These are phyloP conservation scores for Ceratobasidium sp. DNA, from an alignment of 1,284 basidiomycete species.

Conservation along the genomic window DNA sequence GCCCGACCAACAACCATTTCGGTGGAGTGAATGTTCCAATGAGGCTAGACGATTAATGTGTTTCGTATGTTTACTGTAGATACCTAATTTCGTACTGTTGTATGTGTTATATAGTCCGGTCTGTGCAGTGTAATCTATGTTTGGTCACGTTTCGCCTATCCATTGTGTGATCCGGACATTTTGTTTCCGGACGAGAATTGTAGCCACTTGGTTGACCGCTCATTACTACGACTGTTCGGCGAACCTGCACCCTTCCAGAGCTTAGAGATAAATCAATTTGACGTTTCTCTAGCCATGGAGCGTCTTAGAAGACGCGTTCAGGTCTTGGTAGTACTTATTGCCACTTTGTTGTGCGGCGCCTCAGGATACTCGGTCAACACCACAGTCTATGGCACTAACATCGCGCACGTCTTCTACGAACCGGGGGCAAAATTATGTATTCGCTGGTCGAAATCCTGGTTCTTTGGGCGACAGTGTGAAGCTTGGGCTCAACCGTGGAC, in stretches of 20 bases:
- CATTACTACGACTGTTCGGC: too few relatives aligned
- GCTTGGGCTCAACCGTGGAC: constrained; percentile 1
- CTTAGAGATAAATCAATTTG: too few relatives aligned
- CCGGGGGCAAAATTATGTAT: neutral
- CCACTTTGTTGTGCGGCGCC: neutral
- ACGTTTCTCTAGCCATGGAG: neutral
- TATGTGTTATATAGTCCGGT: too few relatives aligned
- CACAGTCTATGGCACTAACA: constrained; percentile 21
- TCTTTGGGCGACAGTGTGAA: constrained; percentile 14
- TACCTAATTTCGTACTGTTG: neutral
- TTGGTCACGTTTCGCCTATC: too few relatives aligned
- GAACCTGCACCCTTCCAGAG: too few relatives aligned
- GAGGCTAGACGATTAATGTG: neutral
- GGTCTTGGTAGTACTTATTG: neutral
- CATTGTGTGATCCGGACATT: too few relatives aligned
- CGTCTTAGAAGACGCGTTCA: neutral
- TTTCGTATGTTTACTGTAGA: neutral
- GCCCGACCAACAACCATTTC: neutral
- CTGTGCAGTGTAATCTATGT: too few relatives aligned
- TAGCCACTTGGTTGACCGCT: too few relatives aligned
- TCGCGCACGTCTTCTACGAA: constrained; percentile 6
- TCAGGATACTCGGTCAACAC: constrained; percentile 5
- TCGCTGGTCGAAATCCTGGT: neutral
- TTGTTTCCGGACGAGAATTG: too few relatives aligned
- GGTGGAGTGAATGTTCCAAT: neutral